phyloP scores from a whole-genome alignment of 2,329 filamentous ascomycete genomes.

The Fusarium tanahbumbuense region DNA sequence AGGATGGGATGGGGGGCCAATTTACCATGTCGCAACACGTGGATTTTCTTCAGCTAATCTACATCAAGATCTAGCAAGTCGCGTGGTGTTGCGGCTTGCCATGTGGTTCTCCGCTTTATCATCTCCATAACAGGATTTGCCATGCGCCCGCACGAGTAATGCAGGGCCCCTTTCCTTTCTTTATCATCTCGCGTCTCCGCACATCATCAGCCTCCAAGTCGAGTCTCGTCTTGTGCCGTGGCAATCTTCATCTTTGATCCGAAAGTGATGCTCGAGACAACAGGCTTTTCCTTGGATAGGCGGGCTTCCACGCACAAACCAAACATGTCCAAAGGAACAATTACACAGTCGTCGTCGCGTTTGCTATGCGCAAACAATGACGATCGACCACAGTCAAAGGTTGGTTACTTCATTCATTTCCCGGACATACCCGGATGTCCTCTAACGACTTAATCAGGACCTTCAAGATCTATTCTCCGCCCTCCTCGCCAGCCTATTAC shows the following conservation, averaged over 20 bases:
- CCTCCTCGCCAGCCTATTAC: slow-evolving; percentile 88
- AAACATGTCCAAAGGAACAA: slow-evolving; percentile 34
- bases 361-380: slow-evolving; percentile 97
- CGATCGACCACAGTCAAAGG: slow-evolving; percentile 92
- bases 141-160: slow-evolving; percentile 33
- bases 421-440: slow-evolving; percentile 14
- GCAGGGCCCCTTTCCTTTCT: slow-evolving; percentile 26
- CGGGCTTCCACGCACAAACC: slow-evolving; percentile 14
- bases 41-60: slow-evolving; percentile 21
- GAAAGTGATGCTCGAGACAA: slow-evolving; percentile 21
- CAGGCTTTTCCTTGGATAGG: slow-evolving; percentile 10
- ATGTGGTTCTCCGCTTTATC: slow-evolving; percentile 32
- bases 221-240: background rate
- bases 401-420: slow-evolving; percentile 59
- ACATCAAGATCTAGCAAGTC: slow-evolving; percentile 30
- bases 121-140: slow-evolving; percentile 19
- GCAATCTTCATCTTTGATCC: background rate
- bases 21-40: slow-evolving; percentile 17
- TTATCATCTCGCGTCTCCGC: slow-evolving; percentile 27
- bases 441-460: slow-evolving; percentile 67
- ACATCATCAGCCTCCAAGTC: background rate
- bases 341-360: slow-evolving; percentile 85
- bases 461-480: slow-evolving; percentile 98
- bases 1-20: background rate
- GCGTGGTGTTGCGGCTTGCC: slow-evolving; percentile 26